A percentile compares a stretch with the other conserved stretches of the same genome.
Evolutionary conservation across 1,284 basidiomycete genomes (phyloP).

Genomic region (Lentinula novae-zelandiae): DNA sequence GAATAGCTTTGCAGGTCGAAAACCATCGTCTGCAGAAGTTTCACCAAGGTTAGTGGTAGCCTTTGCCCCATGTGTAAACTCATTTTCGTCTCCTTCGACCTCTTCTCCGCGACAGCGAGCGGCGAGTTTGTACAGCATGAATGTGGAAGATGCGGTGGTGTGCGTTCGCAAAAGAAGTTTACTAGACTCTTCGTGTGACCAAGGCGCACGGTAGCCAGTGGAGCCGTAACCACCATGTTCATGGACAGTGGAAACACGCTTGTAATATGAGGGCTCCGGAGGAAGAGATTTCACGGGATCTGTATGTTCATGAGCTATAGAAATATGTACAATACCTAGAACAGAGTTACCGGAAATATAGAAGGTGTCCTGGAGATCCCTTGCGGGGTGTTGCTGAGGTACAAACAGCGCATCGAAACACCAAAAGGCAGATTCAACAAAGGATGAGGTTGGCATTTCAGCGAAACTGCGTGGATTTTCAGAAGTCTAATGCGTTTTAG

Average conservation of each 20-base stretch:
- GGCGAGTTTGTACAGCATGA: slow-evolving; percentile 94
- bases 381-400: slow-evolving; percentile 97
- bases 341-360: slow-evolving; percentile 80
- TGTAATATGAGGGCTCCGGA: slow-evolving; percentile 86
- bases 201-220: slow-evolving; percentile 97
- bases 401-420: slow-evolving; percentile 99
- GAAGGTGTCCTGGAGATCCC: slow-evolving; percentile 98
- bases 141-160: slow-evolving; percentile 93
- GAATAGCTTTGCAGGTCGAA: slow-evolving; percentile 96
- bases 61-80: slow-evolving; percentile 33
- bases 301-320: slow-evolving; percentile 25
- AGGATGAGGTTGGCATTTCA: slow-evolving; percentile 98
- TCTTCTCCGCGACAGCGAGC: slow-evolving; percentile 65
- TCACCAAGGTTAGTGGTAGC: slow-evolving; percentile 38
- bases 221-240: slow-evolving; percentile 92
- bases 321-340: slow-evolving; percentile 12
- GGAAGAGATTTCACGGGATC: slow-evolving; percentile 80
- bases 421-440: slow-evolving; percentile 99
- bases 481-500: background rate
- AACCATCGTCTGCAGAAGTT: slow-evolving; percentile 57
- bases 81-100: slow-evolving; percentile 36
- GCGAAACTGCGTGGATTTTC: slow-evolving; percentile 65
- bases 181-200: slow-evolving; percentile 87
- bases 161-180: slow-evolving; percentile 95
- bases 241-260: slow-evolving; percentile 86